Percentiles rank a stretch among this genome's conserved stretches.
Evolutionary conservation across 2,329 filamentous ascomycete species (phyloP).

Genomic region (Pestalotiopsis sp.): DNA sequence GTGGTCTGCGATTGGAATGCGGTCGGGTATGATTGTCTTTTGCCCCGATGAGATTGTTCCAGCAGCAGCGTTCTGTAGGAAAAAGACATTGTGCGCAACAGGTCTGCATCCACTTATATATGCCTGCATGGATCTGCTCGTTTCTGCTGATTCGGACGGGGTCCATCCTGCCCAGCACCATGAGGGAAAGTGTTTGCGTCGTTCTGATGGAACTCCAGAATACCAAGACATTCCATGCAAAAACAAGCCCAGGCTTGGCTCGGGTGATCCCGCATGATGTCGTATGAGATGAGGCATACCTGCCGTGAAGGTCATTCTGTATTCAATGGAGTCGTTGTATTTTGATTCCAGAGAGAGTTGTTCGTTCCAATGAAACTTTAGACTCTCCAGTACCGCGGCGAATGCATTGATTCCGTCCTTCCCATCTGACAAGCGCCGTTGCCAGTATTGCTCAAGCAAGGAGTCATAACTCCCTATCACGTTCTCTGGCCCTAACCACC

Average conservation of each 20-base stretch:
- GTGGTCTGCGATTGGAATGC: neutral
- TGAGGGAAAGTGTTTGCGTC: neutral
- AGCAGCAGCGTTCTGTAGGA: neutral
- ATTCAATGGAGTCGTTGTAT: neutral
- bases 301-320: neutral
- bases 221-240: neutral
- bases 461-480: neutral
- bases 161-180: neutral
- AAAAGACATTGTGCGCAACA: neutral
- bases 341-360: neutral
- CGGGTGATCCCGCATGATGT: neutral
- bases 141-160: too few species aligned
- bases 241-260: neutral
- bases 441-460: neutral
- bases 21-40: accelerated
- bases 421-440: neutral
- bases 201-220: neutral
- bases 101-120: too few species aligned
- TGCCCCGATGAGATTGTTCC: neutral
- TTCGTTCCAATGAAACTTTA: neutral
- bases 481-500: accelerated
- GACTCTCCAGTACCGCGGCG: neutral
- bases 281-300: neutral
- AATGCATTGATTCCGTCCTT: neutral
- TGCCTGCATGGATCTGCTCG: too few species aligned